Conservation (phyloP, 2,329 filamentous ascomycete genomes). For the Emmonsiellopsis sp. region DNA sequence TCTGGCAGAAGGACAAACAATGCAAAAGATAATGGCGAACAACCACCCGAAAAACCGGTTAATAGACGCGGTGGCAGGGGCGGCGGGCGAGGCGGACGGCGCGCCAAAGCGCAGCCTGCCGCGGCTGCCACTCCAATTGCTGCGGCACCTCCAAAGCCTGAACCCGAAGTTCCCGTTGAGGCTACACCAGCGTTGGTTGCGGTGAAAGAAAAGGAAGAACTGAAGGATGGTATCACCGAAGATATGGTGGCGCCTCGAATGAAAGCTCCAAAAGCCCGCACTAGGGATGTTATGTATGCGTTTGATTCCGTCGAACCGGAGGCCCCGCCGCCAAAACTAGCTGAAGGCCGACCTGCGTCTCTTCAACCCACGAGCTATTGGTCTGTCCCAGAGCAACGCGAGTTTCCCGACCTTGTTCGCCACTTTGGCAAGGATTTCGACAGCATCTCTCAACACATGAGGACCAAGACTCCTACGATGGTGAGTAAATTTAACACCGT, state of each 20-base stretch:
- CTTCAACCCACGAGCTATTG: conserved; percentile 42
- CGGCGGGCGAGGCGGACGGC: conserved; percentile 24
- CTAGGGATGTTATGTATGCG: conserved; percentile 18
- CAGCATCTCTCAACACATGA: conserved; percentile 42
- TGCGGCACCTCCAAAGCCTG: conserved; percentile 19
- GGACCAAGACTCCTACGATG: conserved; percentile 45
- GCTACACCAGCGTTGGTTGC: background rate
- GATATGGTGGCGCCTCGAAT: background rate
- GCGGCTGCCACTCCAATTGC: conserved; percentile 13
- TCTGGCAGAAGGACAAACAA: conserved; percentile 25
- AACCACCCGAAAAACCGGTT: conserved; percentile 26
- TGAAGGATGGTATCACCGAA: background rate
- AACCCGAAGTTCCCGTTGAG: conserved; percentile 13
- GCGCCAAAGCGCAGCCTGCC: conserved; percentile 24
- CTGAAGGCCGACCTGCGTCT: conserved; percentile 27
- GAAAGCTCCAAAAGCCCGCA: conserved; percentile 8
- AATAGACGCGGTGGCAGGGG: conserved; percentile 17
- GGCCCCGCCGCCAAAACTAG: conserved; percentile 11
- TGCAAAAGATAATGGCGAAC: conserved; percentile 24
- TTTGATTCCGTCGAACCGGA: background rate
- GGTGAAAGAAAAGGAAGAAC: conserved; percentile 8
- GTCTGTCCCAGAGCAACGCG: conserved; percentile 42
- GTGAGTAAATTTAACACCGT: conserved; percentile 22
- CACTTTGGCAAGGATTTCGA: conserved; percentile 43
- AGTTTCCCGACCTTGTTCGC: conserved; percentile 37